Conservation (phyloP, 2,329 filamentous ascomycete genomes). For the Alternaria triticina region DNA sequence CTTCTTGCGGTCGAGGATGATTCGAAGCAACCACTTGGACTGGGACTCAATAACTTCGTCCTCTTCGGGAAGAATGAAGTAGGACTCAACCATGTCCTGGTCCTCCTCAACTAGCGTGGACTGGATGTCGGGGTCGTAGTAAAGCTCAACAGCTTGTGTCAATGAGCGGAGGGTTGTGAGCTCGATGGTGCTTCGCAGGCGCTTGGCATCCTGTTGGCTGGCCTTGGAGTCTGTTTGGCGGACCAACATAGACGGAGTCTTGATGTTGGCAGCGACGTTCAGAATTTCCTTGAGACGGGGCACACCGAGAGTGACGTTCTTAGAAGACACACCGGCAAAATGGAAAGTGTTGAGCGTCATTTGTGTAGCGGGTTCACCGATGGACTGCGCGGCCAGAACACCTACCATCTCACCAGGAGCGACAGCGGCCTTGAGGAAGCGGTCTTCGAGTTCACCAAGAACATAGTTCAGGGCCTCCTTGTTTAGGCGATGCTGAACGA, state of each 20-base stretch:
- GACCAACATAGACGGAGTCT: conserved; percentile 96
- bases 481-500: conserved; percentile 83
- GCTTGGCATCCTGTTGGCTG: conserved; percentile 80
- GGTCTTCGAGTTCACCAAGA: conserved; percentile 85
- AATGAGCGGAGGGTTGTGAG: conserved; percentile 93
- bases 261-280: conserved; percentile 97
- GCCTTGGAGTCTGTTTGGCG: conserved; percentile 70
- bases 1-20: conserved; percentile 91
- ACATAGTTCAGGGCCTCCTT: conserved; percentile 93
- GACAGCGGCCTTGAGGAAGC: conserved; percentile 85
- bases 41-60: conserved; percentile 67
- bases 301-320: conserved; percentile 99
- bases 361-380: conserved; percentile 97
- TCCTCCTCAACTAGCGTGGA: conserved; percentile 87
- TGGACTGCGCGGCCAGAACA: conserved; percentile 95
- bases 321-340: conserved; percentile 98
- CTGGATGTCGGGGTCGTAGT: conserved; percentile 92
- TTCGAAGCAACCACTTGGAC: conserved; percentile 93
- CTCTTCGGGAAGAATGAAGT: conserved; percentile 90
- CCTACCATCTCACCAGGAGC: conserved; percentile 98
- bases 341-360: conserved; percentile 99
- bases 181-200: conserved; percentile 87
- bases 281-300: conserved; percentile 99
- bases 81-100: conserved; percentile 92
- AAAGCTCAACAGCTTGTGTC: conserved; percentile 91